A percentile compares a stretch with the other conserved stretches of the same genome.
Evolutionary conservation across 140 eudicot species (phyloP).

Genomic region (Bidens hawaiensis): DNA sequence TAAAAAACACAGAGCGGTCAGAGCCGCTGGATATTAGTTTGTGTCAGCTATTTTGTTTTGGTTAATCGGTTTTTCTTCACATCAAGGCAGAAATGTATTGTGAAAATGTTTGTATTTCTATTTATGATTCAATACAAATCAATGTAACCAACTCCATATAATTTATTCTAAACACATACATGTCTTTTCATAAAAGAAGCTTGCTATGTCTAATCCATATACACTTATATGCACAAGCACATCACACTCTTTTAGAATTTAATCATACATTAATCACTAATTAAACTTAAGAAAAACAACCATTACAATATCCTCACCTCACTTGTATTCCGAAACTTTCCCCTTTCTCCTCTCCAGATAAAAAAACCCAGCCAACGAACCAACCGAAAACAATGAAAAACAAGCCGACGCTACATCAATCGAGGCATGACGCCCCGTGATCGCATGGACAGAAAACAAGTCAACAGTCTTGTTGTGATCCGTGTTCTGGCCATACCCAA

Average conservation of each 20-base stretch:
- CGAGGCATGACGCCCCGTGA: conserved; percentile 43
- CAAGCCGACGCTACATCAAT: conserved; percentile 41
- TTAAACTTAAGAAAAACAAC: background rate
- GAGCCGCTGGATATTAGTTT: too few relatives aligned
- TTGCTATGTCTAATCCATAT: background rate
- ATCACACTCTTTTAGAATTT: background rate
- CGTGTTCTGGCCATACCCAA: conserved; percentile 42
- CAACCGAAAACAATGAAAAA: conserved; percentile 43
- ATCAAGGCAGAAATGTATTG: too few relatives aligned
- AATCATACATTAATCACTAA: background rate
- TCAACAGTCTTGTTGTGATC: conserved; percentile 20
- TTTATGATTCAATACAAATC: too few relatives aligned
- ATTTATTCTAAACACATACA: too few relatives aligned
- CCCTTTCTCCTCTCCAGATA: conserved; percentile 49
- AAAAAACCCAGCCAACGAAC: conserved; percentile 41
- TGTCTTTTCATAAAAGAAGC: background rate
- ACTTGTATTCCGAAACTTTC: conserved; percentile 10
- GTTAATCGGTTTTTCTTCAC: too few relatives aligned
- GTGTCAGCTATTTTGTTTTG: too few relatives aligned
- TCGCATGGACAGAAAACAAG: conserved; percentile 27
- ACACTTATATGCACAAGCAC: background rate
- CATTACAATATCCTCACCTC: conserved; percentile 4
- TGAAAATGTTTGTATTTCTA: too few relatives aligned
- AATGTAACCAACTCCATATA: too few relatives aligned
- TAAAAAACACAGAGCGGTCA: too few relatives aligned